Evolutionary conservation across 2,329 filamentous ascomycete genomes (phyloP), one percentile per base, ranked within the genome.

Genomic region (Tricladium varicosporioides): DNA sequence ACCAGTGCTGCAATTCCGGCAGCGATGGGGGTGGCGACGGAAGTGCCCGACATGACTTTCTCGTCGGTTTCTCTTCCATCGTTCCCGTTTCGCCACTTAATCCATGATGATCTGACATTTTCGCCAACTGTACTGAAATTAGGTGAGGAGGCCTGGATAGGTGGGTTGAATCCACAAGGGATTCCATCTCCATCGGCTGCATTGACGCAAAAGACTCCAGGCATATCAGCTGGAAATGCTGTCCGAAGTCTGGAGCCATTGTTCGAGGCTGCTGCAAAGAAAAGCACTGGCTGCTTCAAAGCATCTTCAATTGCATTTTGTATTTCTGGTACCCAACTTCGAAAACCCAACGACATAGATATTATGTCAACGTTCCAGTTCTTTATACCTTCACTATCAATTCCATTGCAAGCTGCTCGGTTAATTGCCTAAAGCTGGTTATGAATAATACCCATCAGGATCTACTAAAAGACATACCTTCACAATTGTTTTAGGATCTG

Each of bases 351-450:
- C 1, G 61, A 63, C 59, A 67, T 56, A 8, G 55, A 54, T 15
- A 67, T 62, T 31, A 67, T 64, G 40, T 67, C 62, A 2, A 67
- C 65, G n/a, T 63, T 60, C 63, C 63, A 67, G 16, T 58, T 55
- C 2, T 22, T 53, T 18, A 51, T 58, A 14, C 55, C 52, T 5
- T 58, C 42, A 16, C 42, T 46, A 22, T 56, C 55, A 44, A 44
- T 53, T 19, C 49, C 54, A 27, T 4, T 11, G 16, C 42, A 48
- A n/a, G 49, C 54, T 54, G 64, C 65, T 33, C 58, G 45, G 18
- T 56, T 47, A 14, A 67, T 63, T 8, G 63, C 63, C 64, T 67
- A 31, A 14, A 22, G 32, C 16, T 16, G 13, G 22, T 44, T 33
- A 40, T 46, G 1, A 50, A 46, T 14, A 46, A 44, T 18, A 2